A percentile compares a stretch with the other conserved stretches of the same genome.
Evolutionary conservation across 2,329 filamentous ascomycete genomes (phyloP).

Genomic region (Sphaerulina musiva): DNA sequence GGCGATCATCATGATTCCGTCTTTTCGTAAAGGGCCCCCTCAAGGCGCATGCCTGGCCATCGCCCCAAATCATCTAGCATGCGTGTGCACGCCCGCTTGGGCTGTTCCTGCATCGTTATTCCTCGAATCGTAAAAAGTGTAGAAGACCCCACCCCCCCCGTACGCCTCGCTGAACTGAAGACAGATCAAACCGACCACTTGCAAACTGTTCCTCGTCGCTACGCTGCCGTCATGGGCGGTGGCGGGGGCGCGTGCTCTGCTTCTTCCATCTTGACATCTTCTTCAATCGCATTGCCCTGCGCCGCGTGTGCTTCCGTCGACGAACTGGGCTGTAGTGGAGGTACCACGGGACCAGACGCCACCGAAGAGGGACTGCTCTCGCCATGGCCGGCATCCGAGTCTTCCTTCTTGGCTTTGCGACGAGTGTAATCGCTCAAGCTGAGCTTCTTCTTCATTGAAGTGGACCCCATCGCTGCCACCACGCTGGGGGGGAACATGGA

Average conservation of each 20-base stretch:
- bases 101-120: conserved; percentile 3
- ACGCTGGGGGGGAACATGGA: conserved; percentile 35
- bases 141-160: conserved; percentile 10
- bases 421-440: conserved; percentile 48
- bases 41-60: background rate
- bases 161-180: conserved; percentile 18
- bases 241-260: conserved; percentile 11
- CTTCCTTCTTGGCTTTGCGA: conserved; percentile 34
- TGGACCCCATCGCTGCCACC: conserved; percentile 38
- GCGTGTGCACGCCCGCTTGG: background rate
- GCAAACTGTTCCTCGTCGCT: background rate
- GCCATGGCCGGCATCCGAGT: conserved; percentile 22
- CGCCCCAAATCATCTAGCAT: background rate
- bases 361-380: conserved; percentile 31
- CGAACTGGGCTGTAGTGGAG: conserved; percentile 23
- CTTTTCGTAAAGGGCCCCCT: conserved; percentile 6
- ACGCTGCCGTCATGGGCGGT: conserved; percentile 11
- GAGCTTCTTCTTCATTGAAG: conserved; percentile 44
- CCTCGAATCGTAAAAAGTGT: conserved; percentile 14
- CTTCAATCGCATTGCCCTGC: conserved; percentile 24
- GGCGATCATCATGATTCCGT: conserved; percentile 11
- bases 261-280: conserved; percentile 29
- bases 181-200: conserved; percentile 10
- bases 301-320: conserved; percentile 23
- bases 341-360: conserved; percentile 23